phyloP scores from a whole-genome alignment of 2,329 filamentous ascomycete species.

The Hypoxylon rubiginosum region DNA sequence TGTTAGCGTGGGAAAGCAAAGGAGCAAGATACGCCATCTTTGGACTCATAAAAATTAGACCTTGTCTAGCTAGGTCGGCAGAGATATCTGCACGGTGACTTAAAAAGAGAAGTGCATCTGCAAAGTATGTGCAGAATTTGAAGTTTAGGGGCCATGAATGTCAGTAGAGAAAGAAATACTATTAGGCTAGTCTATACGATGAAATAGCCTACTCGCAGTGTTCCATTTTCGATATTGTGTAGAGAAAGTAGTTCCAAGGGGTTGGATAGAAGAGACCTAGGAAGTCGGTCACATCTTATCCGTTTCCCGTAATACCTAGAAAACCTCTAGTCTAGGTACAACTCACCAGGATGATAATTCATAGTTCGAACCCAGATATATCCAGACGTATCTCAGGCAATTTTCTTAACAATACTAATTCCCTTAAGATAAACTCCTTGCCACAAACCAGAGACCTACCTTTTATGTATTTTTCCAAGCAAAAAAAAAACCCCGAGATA shows the following conservation, averaged over 20 bases:
- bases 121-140: neutral
- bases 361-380: no score
- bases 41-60: neutral
- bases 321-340: no score
- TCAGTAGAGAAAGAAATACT: neutral
- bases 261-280: neutral
- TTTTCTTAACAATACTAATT: no score
- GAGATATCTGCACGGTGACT: neutral
- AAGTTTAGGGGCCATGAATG: neutral
- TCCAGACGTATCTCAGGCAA: no score
- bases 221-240: neutral
- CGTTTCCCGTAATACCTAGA: no score
- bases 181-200: neutral
- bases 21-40: neutral
- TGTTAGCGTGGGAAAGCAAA: conserved; percentile 7
- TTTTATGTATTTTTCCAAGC: no score
- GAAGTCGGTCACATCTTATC: neutral
- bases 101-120: neutral
- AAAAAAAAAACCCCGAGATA: no score
- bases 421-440: no score
- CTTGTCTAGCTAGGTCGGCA: neutral
- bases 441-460: no score
- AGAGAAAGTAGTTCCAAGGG: neutral
- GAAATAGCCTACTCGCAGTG: neutral
- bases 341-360: no score